Evolutionary conservation across 352 stramenopile genomes (phyloP), one percentile per base, ranked within the genome.

Genomic region (Phytophthora tentaculata): DNA sequence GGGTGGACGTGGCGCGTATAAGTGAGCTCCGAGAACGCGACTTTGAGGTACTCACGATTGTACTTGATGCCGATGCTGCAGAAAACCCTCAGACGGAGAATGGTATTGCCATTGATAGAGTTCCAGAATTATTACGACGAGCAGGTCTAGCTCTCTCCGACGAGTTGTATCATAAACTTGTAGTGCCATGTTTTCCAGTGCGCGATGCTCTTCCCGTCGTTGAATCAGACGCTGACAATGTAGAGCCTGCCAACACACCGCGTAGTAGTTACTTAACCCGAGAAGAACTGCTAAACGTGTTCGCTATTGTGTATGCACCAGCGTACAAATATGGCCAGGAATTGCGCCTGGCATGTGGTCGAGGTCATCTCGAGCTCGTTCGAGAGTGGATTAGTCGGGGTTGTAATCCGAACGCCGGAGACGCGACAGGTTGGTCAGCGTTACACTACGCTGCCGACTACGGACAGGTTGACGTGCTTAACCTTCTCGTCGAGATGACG

Each of bases 321-420:
- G 82, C 82, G 2, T 90, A 89, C 69, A 92, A 92, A 59, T 92
- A 79, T 43, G 83, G 86, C 0, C 80, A 94, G 41, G 74, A 90
- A 16, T 67, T 94, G 2, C 80, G 86, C 2, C 43, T 89, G 0
- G 79, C 76, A 0, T 89, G 79, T 66, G 82, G 84, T 29, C 82
- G 86, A n/a, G 81, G 81, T 0, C 67, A 89, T 44, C 13, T 80
- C 4, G 71, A 86, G 1, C 55, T 73, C 0, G 69, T 89, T 0
- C 49, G 63, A 13, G 80, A 92, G 56, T 74, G 74, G 56, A 73
- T 90, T 37, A 68, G 62, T 50, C 78, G 81, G 8, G 84, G 86
- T 6, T 94, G 84, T 51, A 80, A 94, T 45, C 61, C 76, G 8
- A 92, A 89, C 24, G 74, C 77, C 1, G 78, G 78, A 12, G 84